Evolutionary conservation across 192 early-diverging fungal species (phyloP), one percentile per base, ranked within the genome.

Genomic region (Backusella parvicylindrica): DNA sequence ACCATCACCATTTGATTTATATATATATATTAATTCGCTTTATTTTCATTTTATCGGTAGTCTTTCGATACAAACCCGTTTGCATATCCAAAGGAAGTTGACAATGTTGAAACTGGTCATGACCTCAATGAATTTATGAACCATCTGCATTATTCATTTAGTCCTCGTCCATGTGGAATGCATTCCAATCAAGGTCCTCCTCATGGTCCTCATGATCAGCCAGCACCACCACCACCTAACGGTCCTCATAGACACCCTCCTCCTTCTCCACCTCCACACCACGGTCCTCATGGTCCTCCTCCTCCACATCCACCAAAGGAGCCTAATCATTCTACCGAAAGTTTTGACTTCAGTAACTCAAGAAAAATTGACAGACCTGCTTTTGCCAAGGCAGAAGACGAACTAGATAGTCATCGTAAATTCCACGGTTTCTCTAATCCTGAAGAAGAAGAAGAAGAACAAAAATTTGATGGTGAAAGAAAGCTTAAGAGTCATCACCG

Each of bases 41-140:
- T 60, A 28, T 11, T 23, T 26, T 23, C n/a, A n/a, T 23, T 26
- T 53, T 23, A 21, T 23, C 15, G 12, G 13, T 53, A 56, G 53
- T 56, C 53, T 11, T 56, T 56, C 26, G 53, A 56, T 26, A 0
- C 12, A 56, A 56, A 56, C 53, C 11, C 26, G 9, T 56, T 56
- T 11, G 53, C 26, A 60, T 28, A 28, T 60, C 53, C 53, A 60
- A 26, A 60, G 11, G 53, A 60, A 4, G 11, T 30, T 28, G 53
- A 2, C 0, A 26, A 28, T 28, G 26, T 60, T 60, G 53, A 60
- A 60, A 28, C 23, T 28, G 53, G 9, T 60, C 21, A 9, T 41
- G 68, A 70, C 38, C 40, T 70, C 16, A 70, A 70, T 11, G 38
- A 47, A 18, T 41, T 43, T 23, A 70, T 70, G 68, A 41, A 12